These are phyloP conservation scores for Kwoniella bestiolae DNA, from an alignment of 768 basidiomycete genomes.

Conservation along the genomic window DNA sequence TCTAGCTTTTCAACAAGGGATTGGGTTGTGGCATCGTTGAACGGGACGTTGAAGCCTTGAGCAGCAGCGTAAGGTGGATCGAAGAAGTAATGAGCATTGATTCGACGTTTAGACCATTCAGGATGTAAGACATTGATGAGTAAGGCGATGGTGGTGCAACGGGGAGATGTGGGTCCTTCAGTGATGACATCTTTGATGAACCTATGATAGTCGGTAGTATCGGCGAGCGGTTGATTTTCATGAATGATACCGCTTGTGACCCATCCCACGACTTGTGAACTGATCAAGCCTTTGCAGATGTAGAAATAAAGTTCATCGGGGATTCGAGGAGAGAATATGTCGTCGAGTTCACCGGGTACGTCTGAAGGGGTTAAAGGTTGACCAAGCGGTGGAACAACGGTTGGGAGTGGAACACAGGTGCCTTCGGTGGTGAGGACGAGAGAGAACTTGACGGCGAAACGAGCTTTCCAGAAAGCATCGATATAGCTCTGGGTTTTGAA, in stretches of 20 bases:
- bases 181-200: constrained; percentile 97
- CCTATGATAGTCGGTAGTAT: constrained; percentile 89
- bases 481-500: constrained; percentile 77
- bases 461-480: constrained; percentile 85
- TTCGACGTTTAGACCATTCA: constrained; percentile 79
- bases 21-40: constrained; percentile 76
- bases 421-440: constrained; percentile 84
- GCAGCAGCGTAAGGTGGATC: constrained; percentile 73
- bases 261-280: constrained; percentile 92
- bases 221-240: constrained; percentile 80
- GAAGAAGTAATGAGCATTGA: constrained; percentile 61
- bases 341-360: constrained; percentile 86
- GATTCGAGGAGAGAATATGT: constrained; percentile 90
- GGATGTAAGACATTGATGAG: constrained; percentile 76
- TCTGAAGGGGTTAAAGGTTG: constrained; percentile 76
- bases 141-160: constrained; percentile 86
- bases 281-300: constrained; percentile 85
- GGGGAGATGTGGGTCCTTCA: constrained; percentile 89
- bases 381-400: constrained; percentile 75
- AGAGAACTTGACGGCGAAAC: constrained; percentile 88
- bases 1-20: constrained; percentile 85
- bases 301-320: constrained; percentile 98
- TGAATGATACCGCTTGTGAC: constrained; percentile 85
- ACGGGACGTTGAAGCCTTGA: constrained; percentile 65
- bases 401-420: constrained; percentile 58